Conservation (phyloP, 257 asterid species). For the Gentiana straminea region DNA sequence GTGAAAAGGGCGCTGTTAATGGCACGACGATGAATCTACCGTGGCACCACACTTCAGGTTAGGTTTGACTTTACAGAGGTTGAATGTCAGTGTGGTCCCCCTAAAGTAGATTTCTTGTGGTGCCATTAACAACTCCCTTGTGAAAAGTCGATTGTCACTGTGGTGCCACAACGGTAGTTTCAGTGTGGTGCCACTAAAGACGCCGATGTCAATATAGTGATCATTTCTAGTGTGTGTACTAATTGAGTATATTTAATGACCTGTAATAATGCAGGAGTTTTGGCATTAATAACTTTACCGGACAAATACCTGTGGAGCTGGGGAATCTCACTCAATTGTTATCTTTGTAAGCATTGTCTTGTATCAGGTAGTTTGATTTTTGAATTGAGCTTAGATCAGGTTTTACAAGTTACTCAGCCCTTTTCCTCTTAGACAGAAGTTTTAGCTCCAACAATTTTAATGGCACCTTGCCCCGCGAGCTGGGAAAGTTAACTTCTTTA, state of each 20-base stretch:
- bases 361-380: neutral
- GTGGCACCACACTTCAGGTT: too few relatives aligned
- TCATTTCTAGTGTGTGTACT: neutral
- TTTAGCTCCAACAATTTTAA: constrained; percentile 46
- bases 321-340: constrained; percentile 39
- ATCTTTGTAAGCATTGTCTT: constrained; percentile 29
- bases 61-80: too few relatives aligned
- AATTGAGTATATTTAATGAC: neutral
- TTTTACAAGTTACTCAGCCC: too few relatives aligned
- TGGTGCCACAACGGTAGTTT: too few relatives aligned
- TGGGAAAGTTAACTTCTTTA: constrained; percentile 39
- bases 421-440: constrained; percentile 28
- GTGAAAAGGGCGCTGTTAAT: too few relatives aligned
- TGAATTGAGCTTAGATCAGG: neutral
- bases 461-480: constrained; percentile 37
- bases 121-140: too few relatives aligned
- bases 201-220: neutral
- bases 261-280: constrained; percentile 24
- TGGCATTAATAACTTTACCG: constrained; percentile 53
- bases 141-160: too few relatives aligned
- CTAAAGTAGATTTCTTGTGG: too few relatives aligned
- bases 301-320: constrained; percentile 41
- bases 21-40: too few relatives aligned
- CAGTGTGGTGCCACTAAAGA: too few relatives aligned
- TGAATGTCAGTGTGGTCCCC: too few relatives aligned